phyloP scores from a whole-genome alignment of 2,329 filamentous ascomycete species.

The Thermothelomyces thermophilus region DNA sequence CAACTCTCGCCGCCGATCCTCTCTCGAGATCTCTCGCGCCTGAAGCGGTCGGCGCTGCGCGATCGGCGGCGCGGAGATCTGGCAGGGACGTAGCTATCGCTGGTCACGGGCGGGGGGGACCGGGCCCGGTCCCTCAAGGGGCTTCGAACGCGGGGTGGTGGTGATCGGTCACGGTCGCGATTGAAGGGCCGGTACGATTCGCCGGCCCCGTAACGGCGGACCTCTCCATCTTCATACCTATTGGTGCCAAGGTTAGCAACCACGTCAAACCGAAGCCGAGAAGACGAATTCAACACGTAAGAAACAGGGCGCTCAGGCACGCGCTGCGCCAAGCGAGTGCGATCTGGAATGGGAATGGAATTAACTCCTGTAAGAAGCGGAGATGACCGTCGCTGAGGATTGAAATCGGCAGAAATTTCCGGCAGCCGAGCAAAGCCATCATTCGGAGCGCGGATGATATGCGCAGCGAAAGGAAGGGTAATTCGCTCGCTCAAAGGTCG shows the following conservation, averaged over 20 bases:
- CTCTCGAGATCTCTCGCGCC: constrained; percentile 28
- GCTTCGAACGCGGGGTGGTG: constrained; percentile 26
- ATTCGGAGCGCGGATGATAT: neutral
- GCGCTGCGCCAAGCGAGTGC: neutral
- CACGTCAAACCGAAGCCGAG: neutral
- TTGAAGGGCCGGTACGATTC: constrained; percentile 57
- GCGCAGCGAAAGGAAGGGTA: neutral
- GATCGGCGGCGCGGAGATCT: constrained; percentile 38
- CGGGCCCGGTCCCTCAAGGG: constrained; percentile 30
- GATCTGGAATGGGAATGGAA: neutral
- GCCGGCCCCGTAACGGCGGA: constrained; percentile 54
- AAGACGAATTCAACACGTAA: neutral
- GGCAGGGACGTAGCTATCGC: constrained; percentile 38
- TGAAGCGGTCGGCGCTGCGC: constrained; percentile 36
- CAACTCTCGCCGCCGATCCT: constrained; percentile 35
- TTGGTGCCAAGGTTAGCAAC: constrained; percentile 16
- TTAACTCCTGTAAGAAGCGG: neutral
- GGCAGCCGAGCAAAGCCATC: neutral
- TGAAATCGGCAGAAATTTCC: no score
- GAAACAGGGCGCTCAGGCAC: neutral
- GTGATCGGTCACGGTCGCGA: constrained; percentile 29
- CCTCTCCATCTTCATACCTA: constrained; percentile 57
- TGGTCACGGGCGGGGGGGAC: constrained; percentile 27
- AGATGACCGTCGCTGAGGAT: no score
- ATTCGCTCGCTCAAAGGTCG: constrained; percentile 9